A percentile compares a stretch with the other conserved stretches of the same genome.
Evolutionary conservation across 768 basidiomycete species (phyloP).

Genomic region (Ephemerocybe angulata): DNA sequence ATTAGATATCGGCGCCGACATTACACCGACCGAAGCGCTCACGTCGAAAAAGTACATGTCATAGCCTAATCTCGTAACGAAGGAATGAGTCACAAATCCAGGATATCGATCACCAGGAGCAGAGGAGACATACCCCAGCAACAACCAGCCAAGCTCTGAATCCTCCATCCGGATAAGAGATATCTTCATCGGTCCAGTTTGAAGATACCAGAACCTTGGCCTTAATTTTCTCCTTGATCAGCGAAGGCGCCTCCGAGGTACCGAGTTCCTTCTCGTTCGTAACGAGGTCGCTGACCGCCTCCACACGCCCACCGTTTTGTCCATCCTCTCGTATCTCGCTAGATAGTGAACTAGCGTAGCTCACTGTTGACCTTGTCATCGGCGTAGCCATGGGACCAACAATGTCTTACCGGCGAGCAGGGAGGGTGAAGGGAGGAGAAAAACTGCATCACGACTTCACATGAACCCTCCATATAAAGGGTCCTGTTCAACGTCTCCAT

Average conservation of each 20-base stretch:
- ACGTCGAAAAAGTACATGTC: conserved; percentile 47
- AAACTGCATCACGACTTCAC: too few species aligned
- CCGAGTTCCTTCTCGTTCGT: not conserved
- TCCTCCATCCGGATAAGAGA: conserved; percentile 42
- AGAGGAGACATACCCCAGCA: conserved; percentile 32
- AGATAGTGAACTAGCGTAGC: not conserved
- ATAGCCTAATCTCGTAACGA: conserved; percentile 33
- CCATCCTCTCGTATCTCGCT: not conserved
- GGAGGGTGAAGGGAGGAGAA: not conserved
- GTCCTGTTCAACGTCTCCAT: too few species aligned
- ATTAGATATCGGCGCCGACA: conserved; percentile 5
- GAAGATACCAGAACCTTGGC: not conserved
- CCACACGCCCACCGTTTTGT: not conserved
- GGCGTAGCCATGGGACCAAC: not conserved
- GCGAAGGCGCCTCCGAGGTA: not conserved
- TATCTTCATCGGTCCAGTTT: conserved; percentile 15
- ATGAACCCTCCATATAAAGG: too few species aligned
- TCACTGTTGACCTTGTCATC: not conserved
- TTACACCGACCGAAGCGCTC: conserved; percentile 17
- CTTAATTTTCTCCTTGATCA: not conserved
- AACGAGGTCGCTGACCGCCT: not conserved
- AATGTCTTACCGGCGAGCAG: not conserved
- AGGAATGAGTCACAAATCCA: not conserved
- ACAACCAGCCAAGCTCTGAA: conserved; percentile 43
- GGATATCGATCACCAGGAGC: not conserved